A percentile compares a stretch with the other conserved stretches of the same genome.
Evolutionary conservation across 345 rosid species (phyloP).

Genomic region (Ceriops decandra): DNA sequence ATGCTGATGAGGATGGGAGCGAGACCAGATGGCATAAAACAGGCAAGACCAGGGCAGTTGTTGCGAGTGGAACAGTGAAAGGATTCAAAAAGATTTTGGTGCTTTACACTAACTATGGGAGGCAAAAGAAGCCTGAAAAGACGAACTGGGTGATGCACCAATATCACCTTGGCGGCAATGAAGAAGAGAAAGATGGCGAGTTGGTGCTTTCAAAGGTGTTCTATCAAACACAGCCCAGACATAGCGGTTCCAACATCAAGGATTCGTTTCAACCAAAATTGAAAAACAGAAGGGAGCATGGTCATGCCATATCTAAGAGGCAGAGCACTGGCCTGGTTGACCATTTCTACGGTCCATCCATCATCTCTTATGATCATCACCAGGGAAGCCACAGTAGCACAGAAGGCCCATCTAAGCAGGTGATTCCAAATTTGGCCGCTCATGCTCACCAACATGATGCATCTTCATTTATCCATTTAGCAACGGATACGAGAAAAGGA

Average conservation of each 20-base stretch:
- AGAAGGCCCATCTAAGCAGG: conserved; percentile 42
- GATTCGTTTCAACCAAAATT: conserved; percentile 18
- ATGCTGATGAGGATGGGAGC: conserved; percentile 60
- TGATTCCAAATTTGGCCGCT: conserved; percentile 57
- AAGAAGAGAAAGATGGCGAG: conserved; percentile 90
- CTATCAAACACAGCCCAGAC: conserved; percentile 91
- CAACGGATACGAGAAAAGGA: conserved; percentile 65
- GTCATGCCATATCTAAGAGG: conserved; percentile 7
- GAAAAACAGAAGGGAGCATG: conserved; percentile 17
- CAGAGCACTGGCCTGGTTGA: conserved; percentile 17
- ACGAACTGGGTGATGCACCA: conserved; percentile 98
- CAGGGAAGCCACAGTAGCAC: conserved; percentile 25
- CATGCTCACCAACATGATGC: conserved; percentile 48
- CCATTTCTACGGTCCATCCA: conserved; percentile 28
- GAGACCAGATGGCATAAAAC: conserved; percentile 98
- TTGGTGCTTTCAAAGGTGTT: conserved; percentile 80
- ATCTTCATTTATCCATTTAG: conserved; percentile 54
- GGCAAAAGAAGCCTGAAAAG: conserved; percentile 83
- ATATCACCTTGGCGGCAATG: conserved; percentile 74
- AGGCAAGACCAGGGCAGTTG: conserved; percentile 78
- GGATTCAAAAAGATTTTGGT: conserved; percentile 90
- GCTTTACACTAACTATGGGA: conserved; percentile 83
- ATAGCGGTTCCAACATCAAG: conserved; percentile 41
- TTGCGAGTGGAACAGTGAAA: conserved; percentile 36
- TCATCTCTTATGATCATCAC: conserved; percentile 28